A percentile compares a stretch with the other conserved stretches of the same genome.
These are phyloP conservation scores for Carallia brachiata DNA, from an alignment of 345 rosid species.

Conservation along the genomic window DNA sequence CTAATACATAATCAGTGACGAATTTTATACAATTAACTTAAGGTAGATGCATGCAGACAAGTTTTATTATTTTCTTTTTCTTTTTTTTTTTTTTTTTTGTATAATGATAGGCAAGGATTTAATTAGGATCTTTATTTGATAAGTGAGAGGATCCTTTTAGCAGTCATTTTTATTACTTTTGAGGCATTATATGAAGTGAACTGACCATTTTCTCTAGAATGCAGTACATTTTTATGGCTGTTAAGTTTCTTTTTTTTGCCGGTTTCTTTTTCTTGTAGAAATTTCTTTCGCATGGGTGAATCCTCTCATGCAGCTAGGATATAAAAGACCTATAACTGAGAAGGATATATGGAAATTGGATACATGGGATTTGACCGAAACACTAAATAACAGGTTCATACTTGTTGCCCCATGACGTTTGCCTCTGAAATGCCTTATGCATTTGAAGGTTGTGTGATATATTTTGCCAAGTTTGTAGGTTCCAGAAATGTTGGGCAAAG, in stretches of 20 bases:
- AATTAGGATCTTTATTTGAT: too few relatives aligned
- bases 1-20: background rate
- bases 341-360: conserved; percentile 95
- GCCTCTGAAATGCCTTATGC: conserved; percentile 1
- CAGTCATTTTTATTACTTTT: too few relatives aligned
- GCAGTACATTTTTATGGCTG: background rate
- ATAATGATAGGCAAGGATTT: conserved; percentile 13
- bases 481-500: conserved; percentile 80
- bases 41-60: background rate
- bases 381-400: conserved; percentile 59
- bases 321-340: conserved; percentile 81
- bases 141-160: too few relatives aligned
- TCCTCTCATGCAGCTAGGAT: conserved; percentile 87
- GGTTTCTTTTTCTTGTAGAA: conserved; percentile 35
- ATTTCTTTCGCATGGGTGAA: conserved; percentile 77
- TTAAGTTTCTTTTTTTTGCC: conserved; percentile 14
- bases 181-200: too few relatives aligned
- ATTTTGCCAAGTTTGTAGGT: conserved; percentile 45
- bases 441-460: conserved; percentile 20
- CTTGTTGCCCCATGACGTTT: background rate
- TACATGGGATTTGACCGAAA: conserved; percentile 89
- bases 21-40: background rate
- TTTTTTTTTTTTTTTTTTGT: background rate
- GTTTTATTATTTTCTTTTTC: background rate
- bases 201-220: too few relatives aligned